Percentiles rank a stretch among this genome's conserved stretches.
These are phyloP conservation scores for Sporothrix phasma DNA, from an alignment of 2,329 filamentous ascomycete species.

Conservation along the genomic window DNA sequence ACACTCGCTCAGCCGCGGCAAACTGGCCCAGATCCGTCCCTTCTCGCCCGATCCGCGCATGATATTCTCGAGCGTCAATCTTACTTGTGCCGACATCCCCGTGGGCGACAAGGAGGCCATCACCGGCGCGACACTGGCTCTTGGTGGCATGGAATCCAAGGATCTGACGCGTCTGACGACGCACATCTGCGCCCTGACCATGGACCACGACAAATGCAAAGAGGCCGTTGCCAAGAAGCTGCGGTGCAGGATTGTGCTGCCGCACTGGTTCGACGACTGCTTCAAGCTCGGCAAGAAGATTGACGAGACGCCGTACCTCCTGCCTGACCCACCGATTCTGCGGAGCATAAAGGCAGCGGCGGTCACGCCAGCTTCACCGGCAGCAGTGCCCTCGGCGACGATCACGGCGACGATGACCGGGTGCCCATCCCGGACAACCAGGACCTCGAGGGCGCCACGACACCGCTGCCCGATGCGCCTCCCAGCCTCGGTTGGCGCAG, in stretches of 20 bases:
- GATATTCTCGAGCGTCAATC: slow-evolving; percentile 76
- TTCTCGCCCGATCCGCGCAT: slow-evolving; percentile 85
- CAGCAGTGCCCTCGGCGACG: slow-evolving; percentile 33
- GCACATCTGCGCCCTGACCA: slow-evolving; percentile 74
- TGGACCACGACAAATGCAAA: slow-evolving; percentile 62
- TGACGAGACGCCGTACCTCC: slow-evolving; percentile 72
- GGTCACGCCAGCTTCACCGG: slow-evolving; percentile 30
- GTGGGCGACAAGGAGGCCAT: slow-evolving; percentile 85
- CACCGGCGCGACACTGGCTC: slow-evolving; percentile 74
- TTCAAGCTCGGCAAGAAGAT: slow-evolving; percentile 87
- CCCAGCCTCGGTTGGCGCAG: slow-evolving; percentile 34
- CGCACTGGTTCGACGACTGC: slow-evolving; percentile 98
- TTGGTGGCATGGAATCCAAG: slow-evolving; percentile 73
- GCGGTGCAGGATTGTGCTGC: slow-evolving; percentile 74
- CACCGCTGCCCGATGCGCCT: slow-evolving; percentile 34
- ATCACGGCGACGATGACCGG: slow-evolving; percentile 2
- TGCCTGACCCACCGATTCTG: slow-evolving; percentile 83
- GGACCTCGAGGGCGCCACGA: slow-evolving; percentile 57
- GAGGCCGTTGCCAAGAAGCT: slow-evolving; percentile 54
- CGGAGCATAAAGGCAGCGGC: slow-evolving; percentile 26
- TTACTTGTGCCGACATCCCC: slow-evolving; percentile 78
- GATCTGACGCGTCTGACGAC: slow-evolving; percentile 66
- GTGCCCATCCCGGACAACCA: slow-evolving; percentile 42
- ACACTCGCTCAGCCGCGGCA: slow-evolving; percentile 57
- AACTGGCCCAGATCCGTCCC: slow-evolving; percentile 66